These are phyloP conservation scores for Tritrichomonas foetus DNA, from an alignment of 208 protist genomes.

Conservation along the genomic window DNA sequence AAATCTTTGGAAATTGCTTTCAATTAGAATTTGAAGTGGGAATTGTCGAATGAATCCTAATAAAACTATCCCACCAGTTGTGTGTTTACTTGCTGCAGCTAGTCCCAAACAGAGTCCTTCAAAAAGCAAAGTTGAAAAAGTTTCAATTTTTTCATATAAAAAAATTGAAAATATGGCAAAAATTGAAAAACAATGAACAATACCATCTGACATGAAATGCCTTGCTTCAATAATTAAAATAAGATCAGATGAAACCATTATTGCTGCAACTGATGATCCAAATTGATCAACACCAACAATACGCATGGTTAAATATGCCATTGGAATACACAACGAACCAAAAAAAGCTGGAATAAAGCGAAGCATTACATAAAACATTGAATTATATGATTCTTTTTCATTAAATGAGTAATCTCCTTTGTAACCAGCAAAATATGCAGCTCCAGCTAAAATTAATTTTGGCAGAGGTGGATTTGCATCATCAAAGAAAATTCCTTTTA, in stretches of 20 bases:
- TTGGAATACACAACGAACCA: not conserved
- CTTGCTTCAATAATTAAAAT: not conserved
- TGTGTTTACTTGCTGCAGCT: not conserved
- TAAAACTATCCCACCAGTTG: not conserved
- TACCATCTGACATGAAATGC: not conserved
- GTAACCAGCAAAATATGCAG: not conserved
- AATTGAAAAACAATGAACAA: not conserved
- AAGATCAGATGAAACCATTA: not conserved
- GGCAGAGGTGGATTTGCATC: conserved; percentile 44
- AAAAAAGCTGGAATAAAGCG: not conserved
- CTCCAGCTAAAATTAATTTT: conserved; percentile 16
- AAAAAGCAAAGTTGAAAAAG: not conserved
- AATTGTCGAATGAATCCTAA: not conserved
- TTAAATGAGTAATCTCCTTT: not conserved
- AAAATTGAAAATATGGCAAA: not conserved
- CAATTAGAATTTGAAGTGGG: not conserved
- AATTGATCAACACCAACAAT: not conserved
- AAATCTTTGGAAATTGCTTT: not conserved
- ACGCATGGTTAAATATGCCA: not conserved
- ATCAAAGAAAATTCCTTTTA: conserved; percentile 31
- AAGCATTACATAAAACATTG: not conserved
- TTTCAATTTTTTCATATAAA: not conserved
- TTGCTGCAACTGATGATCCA: not conserved
- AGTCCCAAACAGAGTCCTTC: not conserved
- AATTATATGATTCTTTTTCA: not conserved